phyloP scores from a whole-genome alignment of 129 eudicot species.

The Scalesia atractyloides region DNA sequence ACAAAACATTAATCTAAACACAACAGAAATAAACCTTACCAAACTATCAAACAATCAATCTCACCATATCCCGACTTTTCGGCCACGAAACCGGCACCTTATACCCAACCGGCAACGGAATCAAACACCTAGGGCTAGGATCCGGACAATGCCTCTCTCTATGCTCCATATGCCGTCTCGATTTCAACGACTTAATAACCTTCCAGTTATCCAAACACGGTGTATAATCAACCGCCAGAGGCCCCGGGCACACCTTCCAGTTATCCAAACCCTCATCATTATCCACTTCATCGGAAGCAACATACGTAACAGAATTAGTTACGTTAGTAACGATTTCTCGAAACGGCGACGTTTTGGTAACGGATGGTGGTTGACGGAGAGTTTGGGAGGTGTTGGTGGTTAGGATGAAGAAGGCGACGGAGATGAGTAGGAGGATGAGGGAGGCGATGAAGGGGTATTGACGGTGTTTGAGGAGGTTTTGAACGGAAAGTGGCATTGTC shows the following conservation, averaged over 20 bases:
- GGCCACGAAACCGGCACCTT: constrained; percentile 92
- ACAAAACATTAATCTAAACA: background rate
- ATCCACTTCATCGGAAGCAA: background rate
- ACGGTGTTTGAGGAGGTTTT: constrained; percentile 45
- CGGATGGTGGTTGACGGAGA: constrained; percentile 19
- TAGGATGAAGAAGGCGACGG: constrained; percentile 51
- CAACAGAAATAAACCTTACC: constrained; percentile 63
- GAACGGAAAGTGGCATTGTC: constrained; percentile 51
- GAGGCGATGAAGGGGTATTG: constrained; percentile 70
- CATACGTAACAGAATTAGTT: constrained; percentile 9
- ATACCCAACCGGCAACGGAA: constrained; percentile 79
- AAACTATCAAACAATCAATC: constrained; percentile 62
- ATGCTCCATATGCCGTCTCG: constrained; percentile 89
- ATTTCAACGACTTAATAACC: constrained; percentile 67
- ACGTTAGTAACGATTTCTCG: background rate
- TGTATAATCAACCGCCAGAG: constrained; percentile 66
- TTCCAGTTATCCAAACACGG: constrained; percentile 84
- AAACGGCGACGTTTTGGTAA: constrained; percentile 4
- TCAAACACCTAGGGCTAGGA: constrained; percentile 58
- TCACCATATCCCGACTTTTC: constrained; percentile 99
- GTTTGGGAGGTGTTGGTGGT: constrained; percentile 48
- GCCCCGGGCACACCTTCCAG: constrained; percentile 59
- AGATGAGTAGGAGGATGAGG: constrained; percentile 60
- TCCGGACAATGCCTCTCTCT: constrained; percentile 88
- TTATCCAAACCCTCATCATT: constrained; percentile 31